Percentiles rank a stretch among this genome's conserved stretches.
Conservation (phyloP, 176 grass and related monocot species). For the Triticum dicoccoides region DNA sequence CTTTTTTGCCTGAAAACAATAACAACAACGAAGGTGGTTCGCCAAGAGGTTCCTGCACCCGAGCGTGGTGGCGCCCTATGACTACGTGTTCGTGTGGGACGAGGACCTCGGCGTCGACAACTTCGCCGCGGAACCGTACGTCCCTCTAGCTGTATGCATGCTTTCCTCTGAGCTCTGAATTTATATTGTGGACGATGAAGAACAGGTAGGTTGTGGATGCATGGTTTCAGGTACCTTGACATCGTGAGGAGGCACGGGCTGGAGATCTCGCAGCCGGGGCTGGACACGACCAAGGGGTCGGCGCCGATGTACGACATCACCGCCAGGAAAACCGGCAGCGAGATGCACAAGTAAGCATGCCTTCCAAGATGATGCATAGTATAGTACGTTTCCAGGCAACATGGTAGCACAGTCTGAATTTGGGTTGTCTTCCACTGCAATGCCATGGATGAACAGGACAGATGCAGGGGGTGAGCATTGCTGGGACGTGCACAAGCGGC, state of each 20-base stretch:
- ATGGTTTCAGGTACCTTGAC: constrained; percentile 11
- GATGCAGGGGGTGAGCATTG: background rate
- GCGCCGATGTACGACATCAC: constrained; percentile 1
- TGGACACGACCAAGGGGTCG: constrained; percentile 5
- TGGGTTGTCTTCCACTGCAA: background rate
- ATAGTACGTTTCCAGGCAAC: background rate
- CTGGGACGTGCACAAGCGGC: constrained; percentile 11
- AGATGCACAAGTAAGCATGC: constrained; percentile 27
- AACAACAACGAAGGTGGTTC: constrained; percentile 32
- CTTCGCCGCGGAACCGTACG: constrained; percentile 25
- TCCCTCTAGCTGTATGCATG: background rate
- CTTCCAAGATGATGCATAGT: background rate
- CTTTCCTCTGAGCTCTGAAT: background rate
- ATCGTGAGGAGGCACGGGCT: constrained; percentile 14
- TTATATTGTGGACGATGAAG: background rate
- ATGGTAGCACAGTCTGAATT: background rate
- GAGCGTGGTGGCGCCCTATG: constrained; percentile 23
- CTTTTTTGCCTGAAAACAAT: background rate
- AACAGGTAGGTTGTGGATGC: background rate
- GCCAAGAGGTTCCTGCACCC: constrained; percentile 58
- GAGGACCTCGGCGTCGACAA: constrained; percentile 23
- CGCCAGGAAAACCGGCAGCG: background rate
- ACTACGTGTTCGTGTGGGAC: constrained; percentile 57
- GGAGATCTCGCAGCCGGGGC: constrained; percentile 35
- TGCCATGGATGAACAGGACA: background rate